phyloP scores from a whole-genome alignment of 345 rosid species.

The Aquilaria malaccensis region DNA sequence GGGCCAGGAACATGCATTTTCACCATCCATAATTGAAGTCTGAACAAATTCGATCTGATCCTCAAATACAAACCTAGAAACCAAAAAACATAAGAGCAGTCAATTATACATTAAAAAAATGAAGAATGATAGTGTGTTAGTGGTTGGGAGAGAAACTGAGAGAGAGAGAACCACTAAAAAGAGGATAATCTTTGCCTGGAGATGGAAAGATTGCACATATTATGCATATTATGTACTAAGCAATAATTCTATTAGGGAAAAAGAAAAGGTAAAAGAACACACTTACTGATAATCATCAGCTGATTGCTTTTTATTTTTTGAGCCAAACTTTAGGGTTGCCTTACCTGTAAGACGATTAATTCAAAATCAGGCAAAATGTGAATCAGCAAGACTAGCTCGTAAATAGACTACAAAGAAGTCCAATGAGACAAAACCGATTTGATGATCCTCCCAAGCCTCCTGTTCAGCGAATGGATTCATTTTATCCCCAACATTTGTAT shows the following conservation, averaged over 20 bases:
- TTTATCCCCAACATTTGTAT: conserved; percentile 58
- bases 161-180: conserved; percentile 10
- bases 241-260: not conserved
- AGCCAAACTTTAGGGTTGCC: conserved; percentile 72
- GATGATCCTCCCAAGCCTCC: conserved; percentile 99
- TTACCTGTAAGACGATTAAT: conserved; percentile 50
- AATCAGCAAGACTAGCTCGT: conserved; percentile 3
- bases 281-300: conserved; percentile 81
- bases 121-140: not conserved
- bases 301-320: conserved; percentile 62
- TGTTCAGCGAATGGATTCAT: conserved; percentile 99
- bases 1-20: conserved; percentile 41
- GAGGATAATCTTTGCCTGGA: not conserved
- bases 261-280: not conserved
- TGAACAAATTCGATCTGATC: conserved; percentile 90
- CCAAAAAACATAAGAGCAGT: conserved; percentile 23
- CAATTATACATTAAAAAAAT: not conserved
- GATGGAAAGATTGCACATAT: not conserved
- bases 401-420: conserved; percentile 4
- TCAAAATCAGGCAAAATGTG: conserved; percentile 8
- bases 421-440: conserved; percentile 58
- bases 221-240: not conserved
- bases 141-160: not conserved
- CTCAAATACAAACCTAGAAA: conserved; percentile 92
- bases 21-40: conserved; percentile 83